These are phyloP conservation scores for Apophysomyces variabilis DNA, from an alignment of 371 early-diverging fungal genomes.

Conservation along the genomic window DNA sequence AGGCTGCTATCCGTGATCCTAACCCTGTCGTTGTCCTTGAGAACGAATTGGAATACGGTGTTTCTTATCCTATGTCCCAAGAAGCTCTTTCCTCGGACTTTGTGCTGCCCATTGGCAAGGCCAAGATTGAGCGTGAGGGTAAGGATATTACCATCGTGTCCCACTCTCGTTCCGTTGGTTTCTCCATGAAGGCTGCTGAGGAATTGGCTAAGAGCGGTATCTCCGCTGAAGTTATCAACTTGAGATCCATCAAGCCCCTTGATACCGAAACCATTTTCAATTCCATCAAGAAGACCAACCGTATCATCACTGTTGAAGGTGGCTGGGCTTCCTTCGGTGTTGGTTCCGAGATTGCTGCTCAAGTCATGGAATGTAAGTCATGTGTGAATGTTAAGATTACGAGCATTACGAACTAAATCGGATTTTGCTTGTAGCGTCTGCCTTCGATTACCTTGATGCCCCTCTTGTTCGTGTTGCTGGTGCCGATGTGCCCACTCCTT, in stretches of 20 bases:
- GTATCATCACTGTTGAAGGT: constrained; percentile 96
- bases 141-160: constrained; percentile 95
- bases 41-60: constrained; percentile 99
- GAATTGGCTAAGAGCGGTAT: constrained; percentile 86
- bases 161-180: constrained; percentile 92
- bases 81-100: constrained; percentile 88
- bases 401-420: neutral
- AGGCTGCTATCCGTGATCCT: constrained; percentile 98
- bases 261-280: constrained; percentile 93
- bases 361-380: constrained; percentile 86
- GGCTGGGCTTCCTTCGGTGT: constrained; percentile 98
- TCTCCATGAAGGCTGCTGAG: constrained; percentile 92
- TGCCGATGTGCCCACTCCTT: constrained; percentile 99
- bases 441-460: constrained; percentile 95
- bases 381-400: neutral
- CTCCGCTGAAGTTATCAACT: constrained; percentile 94
- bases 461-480: constrained; percentile 96
- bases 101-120: constrained; percentile 95
- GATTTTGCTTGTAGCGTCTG: constrained; percentile 63
- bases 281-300: constrained; percentile 98
- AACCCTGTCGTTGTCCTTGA: constrained; percentile 99
- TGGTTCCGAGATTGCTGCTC: constrained; percentile 97
- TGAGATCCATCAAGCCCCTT: constrained; percentile 97
- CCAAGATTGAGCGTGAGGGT: constrained; percentile 94
- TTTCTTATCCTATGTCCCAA: constrained; percentile 83